Evolutionary conservation across 352 stramenopile genomes (phyloP).

Genomic region (Globisporangium nagaii): DNA sequence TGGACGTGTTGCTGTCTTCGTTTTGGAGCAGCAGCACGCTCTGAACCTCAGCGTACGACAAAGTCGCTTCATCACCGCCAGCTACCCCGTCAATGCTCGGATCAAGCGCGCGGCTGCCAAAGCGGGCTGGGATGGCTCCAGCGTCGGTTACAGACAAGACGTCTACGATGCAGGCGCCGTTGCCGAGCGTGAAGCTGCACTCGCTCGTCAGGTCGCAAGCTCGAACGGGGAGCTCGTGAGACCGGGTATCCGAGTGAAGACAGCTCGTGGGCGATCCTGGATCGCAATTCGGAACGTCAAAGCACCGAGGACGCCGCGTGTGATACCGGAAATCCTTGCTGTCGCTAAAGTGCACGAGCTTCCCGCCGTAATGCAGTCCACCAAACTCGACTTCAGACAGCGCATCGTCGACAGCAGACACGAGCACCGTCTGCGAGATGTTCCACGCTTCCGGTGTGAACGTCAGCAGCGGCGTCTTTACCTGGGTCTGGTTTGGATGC

Average conservation of each 20-base stretch:
- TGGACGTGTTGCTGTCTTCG: conserved; percentile 16
- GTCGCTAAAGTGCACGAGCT: conserved; percentile 44
- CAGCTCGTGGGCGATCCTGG: conserved; percentile 20
- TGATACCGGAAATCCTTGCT: conserved; percentile 65
- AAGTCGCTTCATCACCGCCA: background rate
- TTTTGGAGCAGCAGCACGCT: conserved; percentile 19
- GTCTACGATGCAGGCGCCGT: conserved; percentile 42
- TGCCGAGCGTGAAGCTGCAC: conserved; percentile 37
- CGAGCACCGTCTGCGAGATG: conserved; percentile 30
- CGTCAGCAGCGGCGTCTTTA: conserved; percentile 19
- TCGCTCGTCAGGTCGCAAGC: conserved; percentile 45
- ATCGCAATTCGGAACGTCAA: conserved; percentile 51
- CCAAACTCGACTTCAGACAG: conserved; percentile 57
- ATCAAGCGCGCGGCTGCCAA: conserved; percentile 28
- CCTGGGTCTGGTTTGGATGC: conserved; percentile 33
- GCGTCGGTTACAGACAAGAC: background rate
- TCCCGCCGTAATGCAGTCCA: conserved; percentile 49
- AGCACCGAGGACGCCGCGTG: conserved; percentile 53
- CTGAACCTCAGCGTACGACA: conserved; percentile 25
- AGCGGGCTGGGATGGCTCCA: conserved; percentile 20
- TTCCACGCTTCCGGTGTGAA: conserved; percentile 53
- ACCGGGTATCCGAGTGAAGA: conserved; percentile 10
- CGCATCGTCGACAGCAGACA: conserved; percentile 50
- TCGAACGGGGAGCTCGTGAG: conserved; percentile 17
- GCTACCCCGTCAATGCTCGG: conserved; percentile 9